These are phyloP conservation scores for Blastocystis sp. DNA, from an alignment of 352 stramenopile species.

Conservation along the genomic window DNA sequence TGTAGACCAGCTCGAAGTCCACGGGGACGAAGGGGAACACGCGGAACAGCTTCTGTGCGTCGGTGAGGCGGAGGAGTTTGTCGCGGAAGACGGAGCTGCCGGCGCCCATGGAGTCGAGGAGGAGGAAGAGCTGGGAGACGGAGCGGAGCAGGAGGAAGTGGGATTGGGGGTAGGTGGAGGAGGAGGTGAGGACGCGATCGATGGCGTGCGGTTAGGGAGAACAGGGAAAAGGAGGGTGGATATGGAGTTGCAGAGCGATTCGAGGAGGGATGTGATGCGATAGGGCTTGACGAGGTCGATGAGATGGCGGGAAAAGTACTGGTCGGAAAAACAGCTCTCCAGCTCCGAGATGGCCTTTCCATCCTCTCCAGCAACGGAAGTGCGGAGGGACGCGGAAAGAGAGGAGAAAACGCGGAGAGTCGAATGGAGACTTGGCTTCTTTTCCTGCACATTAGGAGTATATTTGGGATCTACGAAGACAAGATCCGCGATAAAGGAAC, in stretches of 20 bases:
- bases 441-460: neutral
- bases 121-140: slow-evolving; percentile 12
- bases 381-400: neutral
- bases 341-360: neutral
- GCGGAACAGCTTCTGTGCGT: slow-evolving; percentile 36
- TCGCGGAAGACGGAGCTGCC: neutral
- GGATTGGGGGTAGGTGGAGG: neutral
- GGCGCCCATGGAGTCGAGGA: slow-evolving; percentile 1
- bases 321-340: neutral
- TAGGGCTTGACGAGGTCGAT: neutral
- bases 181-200: neutral
- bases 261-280: neutral
- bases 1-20: slow-evolving; percentile 15
- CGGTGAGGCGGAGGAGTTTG: neutral
- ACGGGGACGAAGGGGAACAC: slow-evolving; percentile 47
- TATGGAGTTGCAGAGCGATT: slow-evolving; percentile 11
- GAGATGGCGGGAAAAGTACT: slow-evolving; percentile 4
- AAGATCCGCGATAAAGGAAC: slow-evolving; percentile 24
- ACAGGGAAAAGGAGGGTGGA: neutral
- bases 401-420: slow-evolving; percentile 1
- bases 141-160: slow-evolving; percentile 15
- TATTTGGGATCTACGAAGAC: neutral
- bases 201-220: neutral
- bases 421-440: neutral
- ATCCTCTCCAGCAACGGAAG: neutral